These are phyloP conservation scores for Candida stauntonica DNA, from an alignment of 805 yeast genomes.

Conservation along the genomic window DNA sequence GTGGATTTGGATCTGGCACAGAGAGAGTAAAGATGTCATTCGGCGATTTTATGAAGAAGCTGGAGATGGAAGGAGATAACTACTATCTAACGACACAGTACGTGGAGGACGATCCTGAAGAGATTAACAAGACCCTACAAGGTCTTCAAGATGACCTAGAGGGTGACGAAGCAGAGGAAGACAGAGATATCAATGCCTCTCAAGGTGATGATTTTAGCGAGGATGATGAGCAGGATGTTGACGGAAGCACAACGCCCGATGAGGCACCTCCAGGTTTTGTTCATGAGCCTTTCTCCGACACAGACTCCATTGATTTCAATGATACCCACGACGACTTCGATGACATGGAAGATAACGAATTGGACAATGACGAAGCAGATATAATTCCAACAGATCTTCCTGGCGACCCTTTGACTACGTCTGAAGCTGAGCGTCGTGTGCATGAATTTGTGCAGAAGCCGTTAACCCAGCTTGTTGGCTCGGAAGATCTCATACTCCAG, in stretches of 20 bases:
- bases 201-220: constrained; percentile 20
- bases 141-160: constrained; percentile 18
- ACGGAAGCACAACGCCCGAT: constrained; percentile 9
- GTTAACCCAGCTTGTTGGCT: constrained; percentile 38
- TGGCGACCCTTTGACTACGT: constrained; percentile 27
- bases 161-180: constrained; percentile 8
- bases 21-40: constrained; percentile 48
- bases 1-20: constrained; percentile 69
- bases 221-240: constrained; percentile 11
- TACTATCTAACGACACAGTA: constrained; percentile 72
- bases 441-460: constrained; percentile 59
- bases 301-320: constrained; percentile 39
- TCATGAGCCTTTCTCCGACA: constrained; percentile 30
- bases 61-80: constrained; percentile 42
- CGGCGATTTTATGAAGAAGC: constrained; percentile 40
- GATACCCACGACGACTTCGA: constrained; percentile 49
- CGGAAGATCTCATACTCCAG: constrained; percentile 33
- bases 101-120: constrained; percentile 39
- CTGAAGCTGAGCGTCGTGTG: constrained; percentile 39
- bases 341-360: constrained; percentile 27
- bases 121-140: constrained; percentile 19
- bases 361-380: constrained; percentile 17
- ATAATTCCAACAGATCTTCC: constrained; percentile 13
- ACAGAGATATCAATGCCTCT: constrained; percentile 9
- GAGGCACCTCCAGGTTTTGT: constrained; percentile 6